Base-by-base conservation (phyloP, 805 yeast genomes). In the Suhomyces prunicola region DNA sequence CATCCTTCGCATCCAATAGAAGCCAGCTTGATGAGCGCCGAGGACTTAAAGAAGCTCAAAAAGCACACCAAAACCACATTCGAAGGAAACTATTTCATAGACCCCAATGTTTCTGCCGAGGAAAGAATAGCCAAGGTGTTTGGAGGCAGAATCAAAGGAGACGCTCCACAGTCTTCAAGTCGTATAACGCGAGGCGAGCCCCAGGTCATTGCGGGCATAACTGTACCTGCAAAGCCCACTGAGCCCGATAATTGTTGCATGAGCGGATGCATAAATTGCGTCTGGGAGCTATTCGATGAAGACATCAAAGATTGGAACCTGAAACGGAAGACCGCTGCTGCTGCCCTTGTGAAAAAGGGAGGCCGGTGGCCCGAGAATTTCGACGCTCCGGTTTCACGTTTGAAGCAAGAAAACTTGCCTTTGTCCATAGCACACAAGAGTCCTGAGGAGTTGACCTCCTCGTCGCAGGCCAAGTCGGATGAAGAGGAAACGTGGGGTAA, bases 191-290 rank as follows among this genome's bases (percentile, higher is more conserved):
- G 74, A 53, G 78, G 77, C 4, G 67, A 74, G 46, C 71, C 79
- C 0, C 62, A 63, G 39, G 56, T 62, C 9, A 70, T 76, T 6
- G 77, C 70, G 0, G 97, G 97, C 0, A 75, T 94, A 0, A 67
- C 65, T 6, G 96, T 93, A 0, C 97, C 97, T 2, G 83, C 81
- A n/a, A 81, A 79, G 64, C 98, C 99, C 0, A 74, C 72, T 4
- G 97, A 90, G 60, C 98, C 98, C 1, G 96, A 92, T 60, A 91
- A 93, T 68, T 93, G 99, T 68, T 93, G 99, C 69, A 91, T 91
- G 96, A 86, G 94, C 53, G 99, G 99, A 1, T 93, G 99, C 69
- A 85, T 90, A 29, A 91, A 93, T 69, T 93, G 99, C 69, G 98
- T 93, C 1, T 94, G 98, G 98, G 97, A 92, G 61, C 72, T 89